Percentiles rank a stretch among this genome's conserved stretches.
Conservation (phyloP, 176 grass and related monocot genomes). For the Oryza australiensis region DNA sequence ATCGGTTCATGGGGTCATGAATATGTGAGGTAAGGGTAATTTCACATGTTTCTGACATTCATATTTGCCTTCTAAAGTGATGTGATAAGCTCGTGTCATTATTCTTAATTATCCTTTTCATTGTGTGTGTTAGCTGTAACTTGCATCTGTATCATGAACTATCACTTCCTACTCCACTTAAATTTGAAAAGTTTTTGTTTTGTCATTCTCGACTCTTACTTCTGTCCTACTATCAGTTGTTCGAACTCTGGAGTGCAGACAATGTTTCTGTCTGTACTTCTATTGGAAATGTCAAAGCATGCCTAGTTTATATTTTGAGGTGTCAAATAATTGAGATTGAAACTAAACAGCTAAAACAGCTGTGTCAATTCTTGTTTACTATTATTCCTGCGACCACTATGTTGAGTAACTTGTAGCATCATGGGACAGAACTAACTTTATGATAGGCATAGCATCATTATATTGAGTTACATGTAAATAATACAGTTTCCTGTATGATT, state of each 20-base stretch:
- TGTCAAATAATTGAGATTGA: not conserved
- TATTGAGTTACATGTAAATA: not conserved
- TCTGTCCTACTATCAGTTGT: not conserved
- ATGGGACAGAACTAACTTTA: not conserved
- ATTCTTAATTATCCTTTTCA: constrained; percentile 1
- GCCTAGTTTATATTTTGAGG: not conserved
- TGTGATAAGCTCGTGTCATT: not conserved
- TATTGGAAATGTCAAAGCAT: not conserved
- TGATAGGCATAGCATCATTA: not conserved
- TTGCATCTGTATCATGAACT: not conserved
- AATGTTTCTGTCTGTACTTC: not conserved
- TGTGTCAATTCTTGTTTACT: not conserved
- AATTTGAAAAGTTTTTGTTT: not conserved
- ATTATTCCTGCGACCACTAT: not conserved
- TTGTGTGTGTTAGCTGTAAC: not conserved
- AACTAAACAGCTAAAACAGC: not conserved
- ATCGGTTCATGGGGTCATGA: constrained; percentile 99
- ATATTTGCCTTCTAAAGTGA: not conserved
- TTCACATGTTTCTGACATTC: not conserved
- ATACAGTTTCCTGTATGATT: not conserved
- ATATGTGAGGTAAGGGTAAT: constrained; percentile 74
- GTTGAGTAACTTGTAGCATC: not conserved
- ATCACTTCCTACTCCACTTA: not conserved
- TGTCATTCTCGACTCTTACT: not conserved
- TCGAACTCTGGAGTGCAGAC: not conserved